Evolutionary conservation across 495 filamentous ascomycete genomes (phyloP), one percentile per base, ranked within the genome.

Genomic region (Podospora conica): DNA sequence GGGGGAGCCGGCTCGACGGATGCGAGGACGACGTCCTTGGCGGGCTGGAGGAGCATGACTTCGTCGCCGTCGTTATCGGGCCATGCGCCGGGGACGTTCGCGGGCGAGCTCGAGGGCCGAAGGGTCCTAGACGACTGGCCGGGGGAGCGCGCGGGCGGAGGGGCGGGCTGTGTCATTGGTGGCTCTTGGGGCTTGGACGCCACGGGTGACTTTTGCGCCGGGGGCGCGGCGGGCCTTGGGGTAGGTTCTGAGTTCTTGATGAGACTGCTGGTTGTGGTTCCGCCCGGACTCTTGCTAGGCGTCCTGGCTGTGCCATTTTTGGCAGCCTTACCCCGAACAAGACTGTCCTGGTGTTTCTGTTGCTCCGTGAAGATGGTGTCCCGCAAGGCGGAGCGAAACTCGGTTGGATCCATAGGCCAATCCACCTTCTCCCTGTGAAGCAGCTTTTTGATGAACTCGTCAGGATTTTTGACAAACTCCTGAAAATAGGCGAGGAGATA

Each of bases 401-500:
- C 56, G 20, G 73, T 69, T 25, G 79, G 71, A 29, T 76, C 40
- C 20, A 81, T 65, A 11, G 69, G 21, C 81, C 81, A 83, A 0
- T 69, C 62, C 7, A 74, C 72, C 8, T 31, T 15, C 31, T 73
- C 65, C 10, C 70, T 75, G 18, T 65, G 69, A 15, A 82, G 71
- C 11, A 83, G 54, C 11, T 58, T 70, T 11, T 67, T 68, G 10
- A 79, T 77, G 59, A 96, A 96, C 3, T 64, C 67, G 57, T 88
- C 84, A 4, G 92, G 92, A 60, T 88, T 71, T 60, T 84, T 76
- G 3, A 93, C 82, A 65, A 98, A 97, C 67, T 88, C 87, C 68
- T 91, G 85, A 25, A 95, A 74, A 67, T 98, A 98, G 3, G 86
- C 89, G 10, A 97, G 76, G 9, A 98, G 77, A 73, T 87, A 98